Base-by-base conservation (phyloP, 129 eudicot species). In the Chrysanthemum seticuspe region DNA sequence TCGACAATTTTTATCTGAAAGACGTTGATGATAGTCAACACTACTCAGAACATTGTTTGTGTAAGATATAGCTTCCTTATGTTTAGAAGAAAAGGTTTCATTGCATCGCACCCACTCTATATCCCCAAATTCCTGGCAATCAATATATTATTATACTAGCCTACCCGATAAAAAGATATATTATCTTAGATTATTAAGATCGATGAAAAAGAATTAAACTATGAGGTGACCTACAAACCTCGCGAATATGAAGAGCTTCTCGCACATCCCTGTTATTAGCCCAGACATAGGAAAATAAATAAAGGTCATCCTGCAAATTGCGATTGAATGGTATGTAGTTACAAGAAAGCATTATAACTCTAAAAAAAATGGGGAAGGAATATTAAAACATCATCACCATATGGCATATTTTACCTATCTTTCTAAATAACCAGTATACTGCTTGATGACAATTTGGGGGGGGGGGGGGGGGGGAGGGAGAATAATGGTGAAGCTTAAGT, bases 81-180 rank as follows among this genome's bases (percentile, higher is more conserved):
- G 1, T 52, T 5, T 5, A 14, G 6, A 0, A 52, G 5, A 3
- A 25, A 65, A 7, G 18, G 19, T 40, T 11, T 9, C 1, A 67
- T 75, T 75, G 79, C 79, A 66, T 57, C 72, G 70, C 58, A 66
- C 73, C 79, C 79, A 75, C 55, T 66, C 58, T 23, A 10, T 66
- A 3, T 50, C 23, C 6, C 69, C 69, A 58, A 47, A 14, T 75
- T 66, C 79, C 73, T 75, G 67, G 50, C 44, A 47, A 56, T 44
- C 18, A n/a, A 6, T 44, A 74, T 49, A 56, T 65, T 75, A 34
- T 13, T 66, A 10, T 15, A 34, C 48, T 16, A 40, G 3, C 25
- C 45, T 36, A 36, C 45, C 45, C 0, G 6, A 34, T 6, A 6
- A 36, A 5, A 36, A 36, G 45, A 36, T 36, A 36, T 36, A 6